Conservation (phyloP, 768 basidiomycete genomes). For the Amanita pallidorosea region DNA sequence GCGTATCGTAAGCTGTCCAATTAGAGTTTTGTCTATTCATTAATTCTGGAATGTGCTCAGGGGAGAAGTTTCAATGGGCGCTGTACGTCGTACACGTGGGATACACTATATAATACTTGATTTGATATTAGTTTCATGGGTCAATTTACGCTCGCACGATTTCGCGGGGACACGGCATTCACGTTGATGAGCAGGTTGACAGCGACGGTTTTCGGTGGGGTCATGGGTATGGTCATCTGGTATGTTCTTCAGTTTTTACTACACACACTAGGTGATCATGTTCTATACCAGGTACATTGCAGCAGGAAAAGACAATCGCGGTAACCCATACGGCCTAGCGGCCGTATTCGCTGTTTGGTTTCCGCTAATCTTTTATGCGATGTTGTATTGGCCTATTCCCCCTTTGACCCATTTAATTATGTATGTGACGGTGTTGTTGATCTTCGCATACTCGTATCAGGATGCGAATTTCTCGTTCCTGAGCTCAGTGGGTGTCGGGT, state of each 20-base stretch:
- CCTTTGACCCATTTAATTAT: constrained; percentile 65
- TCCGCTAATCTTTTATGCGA: constrained; percentile 61
- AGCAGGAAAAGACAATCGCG: constrained; percentile 42
- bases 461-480: constrained; percentile 37
- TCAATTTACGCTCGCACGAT: constrained; percentile 59
- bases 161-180: constrained; percentile 67
- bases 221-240: constrained; percentile 60
- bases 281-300: constrained; percentile 47
- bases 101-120: no score
- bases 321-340: constrained; percentile 61
- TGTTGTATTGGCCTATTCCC: constrained; percentile 64
- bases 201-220: constrained; percentile 55
- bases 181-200: constrained; percentile 49
- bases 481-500: constrained; percentile 47
- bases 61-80: constrained; percentile 60
- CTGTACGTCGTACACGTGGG: constrained; percentile 32
- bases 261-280: background rate
- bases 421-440: constrained; percentile 52
- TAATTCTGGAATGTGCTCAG: constrained; percentile 18
- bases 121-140: constrained; percentile 49
- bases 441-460: constrained; percentile 67
- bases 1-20: constrained; percentile 34
- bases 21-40: constrained; percentile 12
- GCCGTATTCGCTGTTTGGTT: constrained; percentile 59
- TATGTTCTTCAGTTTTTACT: constrained; percentile 16